phyloP scores from a whole-genome alignment of 495 filamentous ascomycete species.

The Xylaria intraflava region DNA sequence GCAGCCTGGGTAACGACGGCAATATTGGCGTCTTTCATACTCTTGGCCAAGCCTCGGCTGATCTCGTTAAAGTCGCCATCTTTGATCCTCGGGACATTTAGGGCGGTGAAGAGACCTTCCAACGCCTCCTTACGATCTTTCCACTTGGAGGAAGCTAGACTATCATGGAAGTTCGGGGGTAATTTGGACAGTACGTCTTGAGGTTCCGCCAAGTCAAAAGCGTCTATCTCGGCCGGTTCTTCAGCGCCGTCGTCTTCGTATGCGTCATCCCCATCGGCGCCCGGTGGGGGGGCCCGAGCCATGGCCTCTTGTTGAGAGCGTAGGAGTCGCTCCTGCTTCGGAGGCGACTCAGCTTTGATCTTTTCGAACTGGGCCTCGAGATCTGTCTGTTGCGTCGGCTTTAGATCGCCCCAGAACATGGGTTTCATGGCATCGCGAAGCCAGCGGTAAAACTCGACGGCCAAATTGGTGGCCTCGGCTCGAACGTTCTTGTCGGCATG shows the following conservation, averaged over 20 bases:
- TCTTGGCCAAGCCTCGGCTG: slow-evolving; percentile 74
- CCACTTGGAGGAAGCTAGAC: slow-evolving; percentile 86
- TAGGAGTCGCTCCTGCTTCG: slow-evolving; percentile 87
- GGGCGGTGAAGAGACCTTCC: slow-evolving; percentile 65
- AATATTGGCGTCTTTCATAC: slow-evolving; percentile 98
- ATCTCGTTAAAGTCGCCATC: slow-evolving; percentile 85
- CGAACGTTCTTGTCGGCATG: slow-evolving; percentile 99
- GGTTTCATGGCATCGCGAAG: slow-evolving; percentile 96
- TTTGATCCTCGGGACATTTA: slow-evolving; percentile 89
- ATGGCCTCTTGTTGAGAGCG: slow-evolving; percentile 80
- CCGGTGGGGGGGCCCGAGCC: slow-evolving; percentile 56
- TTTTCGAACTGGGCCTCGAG: slow-evolving; percentile 90
- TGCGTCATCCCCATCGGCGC: slow-evolving; percentile 50
- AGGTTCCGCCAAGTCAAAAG: slow-evolving; percentile 83
- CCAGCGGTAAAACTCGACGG: slow-evolving; percentile 96
- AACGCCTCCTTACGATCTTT: slow-evolving; percentile 95
- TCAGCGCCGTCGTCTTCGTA: slow-evolving; percentile 57
- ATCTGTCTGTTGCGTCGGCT: slow-evolving; percentile 91
- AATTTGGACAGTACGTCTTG: slow-evolving; percentile 83
- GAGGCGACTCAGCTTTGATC: slow-evolving; percentile 76
- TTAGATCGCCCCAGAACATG: slow-evolving; percentile 92
- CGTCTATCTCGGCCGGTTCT: slow-evolving; percentile 66
- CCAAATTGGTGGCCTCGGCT: slow-evolving; percentile 84
- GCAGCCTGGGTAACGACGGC: slow-evolving; percentile 89
- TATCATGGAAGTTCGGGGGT: slow-evolving; percentile 73